Conservation (phyloP, 306 rosid genomes). For the Trifolium pratense region DNA sequence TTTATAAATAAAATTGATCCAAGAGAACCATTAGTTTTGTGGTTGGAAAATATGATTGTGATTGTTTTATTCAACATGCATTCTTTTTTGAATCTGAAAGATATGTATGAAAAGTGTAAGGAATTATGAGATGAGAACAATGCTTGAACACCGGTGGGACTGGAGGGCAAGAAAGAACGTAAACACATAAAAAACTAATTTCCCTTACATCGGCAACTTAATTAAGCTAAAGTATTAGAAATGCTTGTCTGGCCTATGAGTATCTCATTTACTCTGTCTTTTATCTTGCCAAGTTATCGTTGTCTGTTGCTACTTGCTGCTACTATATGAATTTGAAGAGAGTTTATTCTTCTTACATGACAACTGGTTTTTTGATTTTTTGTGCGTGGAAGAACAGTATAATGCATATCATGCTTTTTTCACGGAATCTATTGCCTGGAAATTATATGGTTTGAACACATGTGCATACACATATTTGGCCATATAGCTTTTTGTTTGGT, state of each 20-base stretch:
- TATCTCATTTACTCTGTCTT: background rate
- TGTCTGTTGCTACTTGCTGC: background rate
- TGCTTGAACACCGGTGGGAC: background rate
- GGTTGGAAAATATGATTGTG: background rate
- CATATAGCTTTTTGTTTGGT: background rate
- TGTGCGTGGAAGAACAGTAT: slow-evolving; percentile 3
- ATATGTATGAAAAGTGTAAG: background rate
- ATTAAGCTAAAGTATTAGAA: background rate
- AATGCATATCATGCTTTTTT: slow-evolving; percentile 15
- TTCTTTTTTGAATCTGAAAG: background rate
- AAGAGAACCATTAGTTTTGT: background rate
- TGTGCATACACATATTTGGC: background rate
- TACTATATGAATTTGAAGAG: background rate
- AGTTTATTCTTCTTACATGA: slow-evolving; percentile 1
- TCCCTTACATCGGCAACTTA: background rate
- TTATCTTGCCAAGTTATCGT: background rate
- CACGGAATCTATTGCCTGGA: background rate
- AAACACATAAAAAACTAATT: background rate
- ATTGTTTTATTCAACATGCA: background rate
- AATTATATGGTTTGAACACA: background rate
- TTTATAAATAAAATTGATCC: slow-evolving; percentile 19
- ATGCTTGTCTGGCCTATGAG: slow-evolving; percentile 1
- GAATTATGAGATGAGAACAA: background rate
- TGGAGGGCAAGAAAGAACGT: background rate
- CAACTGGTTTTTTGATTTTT: background rate